These are phyloP conservation scores for Epichloe festucae DNA, from an alignment of 2,329 filamentous ascomycete species.

Conservation along the genomic window DNA sequence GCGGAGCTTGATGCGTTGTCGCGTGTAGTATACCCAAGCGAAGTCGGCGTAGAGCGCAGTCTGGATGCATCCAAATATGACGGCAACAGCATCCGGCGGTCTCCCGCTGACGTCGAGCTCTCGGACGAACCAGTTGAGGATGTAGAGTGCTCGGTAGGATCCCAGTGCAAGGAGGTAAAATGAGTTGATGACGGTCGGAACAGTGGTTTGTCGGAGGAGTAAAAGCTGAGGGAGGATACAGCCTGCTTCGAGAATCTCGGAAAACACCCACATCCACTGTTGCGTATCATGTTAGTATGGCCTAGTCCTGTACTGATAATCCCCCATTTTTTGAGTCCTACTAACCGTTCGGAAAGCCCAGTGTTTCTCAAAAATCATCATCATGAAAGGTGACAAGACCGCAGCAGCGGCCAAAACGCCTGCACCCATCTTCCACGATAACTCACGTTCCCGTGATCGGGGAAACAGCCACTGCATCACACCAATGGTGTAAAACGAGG, in stretches of 20 bases:
- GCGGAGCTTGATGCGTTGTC: constrained; percentile 86
- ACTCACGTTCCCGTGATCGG: constrained; percentile 77
- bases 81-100: constrained; percentile 55
- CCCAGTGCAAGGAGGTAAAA: constrained; percentile 85
- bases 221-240: constrained; percentile 85
- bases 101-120: constrained; percentile 44
- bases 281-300: constrained; percentile 3
- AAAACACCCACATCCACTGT: constrained; percentile 77
- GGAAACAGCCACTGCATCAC: constrained; percentile 81
- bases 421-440: constrained; percentile 83
- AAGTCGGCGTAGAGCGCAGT: constrained; percentile 88
- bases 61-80: constrained; percentile 81
- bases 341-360: constrained; percentile 39
- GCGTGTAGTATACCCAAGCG: constrained; percentile 90
- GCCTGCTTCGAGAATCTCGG: constrained; percentile 80
- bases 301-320: background rate
- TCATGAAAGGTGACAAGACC: constrained; percentile 57
- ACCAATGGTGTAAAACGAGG: constrained; percentile 74
- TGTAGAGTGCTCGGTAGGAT: constrained; percentile 77
- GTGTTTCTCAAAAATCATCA: constrained; percentile 48
- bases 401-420: constrained; percentile 53
- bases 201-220: constrained; percentile 83
- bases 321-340: background rate
- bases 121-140: constrained; percentile 79
- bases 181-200: constrained; percentile 93